Evolutionary conservation across 495 filamentous ascomycete genomes (phyloP), one percentile per base, ranked within the genome.

Genomic region (Podospora pseudopauciseta): DNA sequence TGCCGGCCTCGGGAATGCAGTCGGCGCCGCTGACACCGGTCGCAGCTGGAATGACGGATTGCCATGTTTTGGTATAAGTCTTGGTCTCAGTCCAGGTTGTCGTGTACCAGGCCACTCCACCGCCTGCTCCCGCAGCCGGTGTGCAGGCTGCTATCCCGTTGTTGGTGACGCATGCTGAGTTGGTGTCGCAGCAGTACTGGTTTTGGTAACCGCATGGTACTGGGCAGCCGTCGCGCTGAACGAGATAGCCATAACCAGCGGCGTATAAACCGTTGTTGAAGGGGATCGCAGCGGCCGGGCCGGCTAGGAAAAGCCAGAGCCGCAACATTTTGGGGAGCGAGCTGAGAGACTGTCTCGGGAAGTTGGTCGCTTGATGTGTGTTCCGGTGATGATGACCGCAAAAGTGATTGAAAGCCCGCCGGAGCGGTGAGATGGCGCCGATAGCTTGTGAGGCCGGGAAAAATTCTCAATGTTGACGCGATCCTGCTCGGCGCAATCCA

Each of bases 81-180:
- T 83, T 74, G 4, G 86, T 81, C 69, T 90, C 86, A 44, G 89
- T 92, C 80, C 92, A 92, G 15, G 90, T 93, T 13, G 88, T 91
- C 60, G 91, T 93, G 78, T 83, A 93, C 74, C 84, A 86, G 72
- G 83, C 75, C 82, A 83, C 88, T 69, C 78, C 78, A 28, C 80
- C 83, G 64, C 70, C 73, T 9, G 72, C 72, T 39, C 67, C 77
- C 5, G 68, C 73, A 15, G 23, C 69, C 61, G 70, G 75, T 5
- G 72, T 72, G 57, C 80, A 81, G n/a, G 73, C 73, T 11, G 80
- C 79, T 62, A 77, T 76, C 66, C 80, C 82, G 28, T 75, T 70
- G 75, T 90, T 86, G 53, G 90, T 92, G 72, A 77, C 83, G 83
- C 92, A 96, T 20, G 80, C 72, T 66, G 89, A 74, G 64, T 80